Conservation (phyloP, 805 yeast species). For the Blastobotrys terrestris region DNA sequence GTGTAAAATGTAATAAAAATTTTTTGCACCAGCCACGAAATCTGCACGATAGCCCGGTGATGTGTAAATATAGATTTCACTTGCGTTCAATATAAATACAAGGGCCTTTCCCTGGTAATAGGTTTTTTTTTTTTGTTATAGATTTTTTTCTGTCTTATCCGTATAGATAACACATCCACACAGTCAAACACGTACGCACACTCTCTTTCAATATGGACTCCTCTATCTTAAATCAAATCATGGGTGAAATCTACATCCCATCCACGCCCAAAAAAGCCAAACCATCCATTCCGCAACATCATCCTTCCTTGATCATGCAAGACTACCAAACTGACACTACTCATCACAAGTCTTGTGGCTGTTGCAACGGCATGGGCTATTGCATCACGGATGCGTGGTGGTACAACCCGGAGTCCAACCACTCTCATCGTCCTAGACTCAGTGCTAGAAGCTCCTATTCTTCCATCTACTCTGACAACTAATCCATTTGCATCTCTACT, state of each 20-base stretch:
- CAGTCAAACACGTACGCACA: neutral
- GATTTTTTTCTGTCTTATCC: neutral
- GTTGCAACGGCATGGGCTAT: constrained; percentile 34
- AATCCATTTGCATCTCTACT: neutral
- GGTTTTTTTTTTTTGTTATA: no score
- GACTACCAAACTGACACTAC: constrained; percentile 48
- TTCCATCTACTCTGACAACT: neutral
- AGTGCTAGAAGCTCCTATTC: neutral
- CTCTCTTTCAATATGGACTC: constrained; percentile 37
- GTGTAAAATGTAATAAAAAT: neutral
- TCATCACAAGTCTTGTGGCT: constrained; percentile 38
- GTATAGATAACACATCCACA: neutral
- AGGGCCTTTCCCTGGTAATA: neutral
- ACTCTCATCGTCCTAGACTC: neutral
- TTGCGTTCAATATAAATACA: neutral
- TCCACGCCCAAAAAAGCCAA: constrained; percentile 23
- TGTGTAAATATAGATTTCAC: neutral
- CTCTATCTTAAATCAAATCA: constrained; percentile 32
- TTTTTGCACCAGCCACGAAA: neutral
- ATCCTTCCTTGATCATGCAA: constrained; percentile 53
- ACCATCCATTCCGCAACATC: constrained; percentile 41
- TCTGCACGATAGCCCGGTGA: neutral
- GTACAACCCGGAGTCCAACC: constrained; percentile 17
- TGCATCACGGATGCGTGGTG: constrained; percentile 38
- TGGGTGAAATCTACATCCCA: constrained; percentile 46